These are phyloP conservation scores for Ustilago xerochloae DNA, from an alignment of 1,284 basidiomycete genomes.

Conservation along the genomic window DNA sequence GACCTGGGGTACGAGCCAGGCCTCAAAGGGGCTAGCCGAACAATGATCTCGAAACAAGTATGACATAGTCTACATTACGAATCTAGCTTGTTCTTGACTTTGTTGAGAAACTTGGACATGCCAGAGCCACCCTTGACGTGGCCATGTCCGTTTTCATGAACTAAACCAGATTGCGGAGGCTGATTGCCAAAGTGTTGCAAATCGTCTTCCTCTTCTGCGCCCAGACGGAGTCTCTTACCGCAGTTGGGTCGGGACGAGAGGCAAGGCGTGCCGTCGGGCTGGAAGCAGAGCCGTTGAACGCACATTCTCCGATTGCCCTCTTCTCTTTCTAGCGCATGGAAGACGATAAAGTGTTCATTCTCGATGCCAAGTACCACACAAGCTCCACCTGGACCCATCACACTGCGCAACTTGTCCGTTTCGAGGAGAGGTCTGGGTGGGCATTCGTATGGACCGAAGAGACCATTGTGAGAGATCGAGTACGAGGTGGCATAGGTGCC, in stretches of 20 bases:
- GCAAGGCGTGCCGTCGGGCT: constrained; percentile 37
- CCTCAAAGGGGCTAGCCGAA: too few species aligned
- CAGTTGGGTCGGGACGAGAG: constrained; percentile 49
- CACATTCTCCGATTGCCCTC: constrained; percentile 52
- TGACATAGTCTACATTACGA: constrained; percentile 5
- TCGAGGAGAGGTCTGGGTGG: constrained; percentile 35
- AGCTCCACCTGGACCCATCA: constrained; percentile 55
- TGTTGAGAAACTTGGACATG: constrained; percentile 25
- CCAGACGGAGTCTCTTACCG: constrained; percentile 47
- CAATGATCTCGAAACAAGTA: too few species aligned
- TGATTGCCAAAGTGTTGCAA: constrained; percentile 32
- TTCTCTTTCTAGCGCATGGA: constrained; percentile 48
- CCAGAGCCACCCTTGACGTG: constrained; percentile 1
- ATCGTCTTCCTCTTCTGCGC: constrained; percentile 55
- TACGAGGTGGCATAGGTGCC: constrained; percentile 53
- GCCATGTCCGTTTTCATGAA: background rate
- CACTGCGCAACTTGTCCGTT: constrained; percentile 39
- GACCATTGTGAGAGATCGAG: constrained; percentile 46
- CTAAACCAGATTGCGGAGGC: background rate
- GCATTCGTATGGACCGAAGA: constrained; percentile 52
- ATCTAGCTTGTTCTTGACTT: constrained; percentile 34
- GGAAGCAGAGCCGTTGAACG: constrained; percentile 47
- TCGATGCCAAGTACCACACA: constrained; percentile 49
- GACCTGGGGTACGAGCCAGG: background rate
- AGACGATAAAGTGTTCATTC: constrained; percentile 53